Evolutionary conservation across 2,329 filamentous ascomycete genomes (phyloP).

Genomic region (Harringtonia aguacate): DNA sequence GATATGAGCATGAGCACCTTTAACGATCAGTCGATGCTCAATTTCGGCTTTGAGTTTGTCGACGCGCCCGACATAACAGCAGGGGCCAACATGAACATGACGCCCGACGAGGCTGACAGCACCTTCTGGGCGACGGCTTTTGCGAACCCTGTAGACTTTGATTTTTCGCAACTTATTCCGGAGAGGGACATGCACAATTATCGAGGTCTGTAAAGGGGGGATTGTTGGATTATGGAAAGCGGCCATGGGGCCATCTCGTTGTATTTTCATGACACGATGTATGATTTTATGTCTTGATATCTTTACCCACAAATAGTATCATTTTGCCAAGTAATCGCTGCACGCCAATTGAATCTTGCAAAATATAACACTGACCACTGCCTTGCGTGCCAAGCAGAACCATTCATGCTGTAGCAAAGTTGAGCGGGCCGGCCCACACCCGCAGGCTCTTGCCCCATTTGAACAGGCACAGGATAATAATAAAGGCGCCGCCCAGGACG

Average conservation of each 20-base stretch:
- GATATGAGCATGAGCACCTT: no score
- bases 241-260: no score
- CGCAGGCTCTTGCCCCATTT: conserved; percentile 20
- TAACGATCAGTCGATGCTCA: conserved; percentile 11
- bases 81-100: conserved; percentile 9
- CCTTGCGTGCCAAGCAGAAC: no score
- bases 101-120: conserved; percentile 18
- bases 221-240: no score
- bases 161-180: conserved; percentile 20
- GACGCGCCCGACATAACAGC: neutral
- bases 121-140: conserved; percentile 27
- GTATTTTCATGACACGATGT: no score
- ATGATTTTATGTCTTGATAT: no score
- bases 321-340: no score
- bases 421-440: conserved; percentile 20
- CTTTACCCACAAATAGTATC: no score
- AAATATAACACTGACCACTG: no score
- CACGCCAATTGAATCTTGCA: no score
- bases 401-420: conserved; percentile 20
- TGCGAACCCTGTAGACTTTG: conserved; percentile 22
- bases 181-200: conserved; percentile 10
- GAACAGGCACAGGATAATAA: conserved; percentile 16
- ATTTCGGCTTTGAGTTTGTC: conserved; percentile 11
- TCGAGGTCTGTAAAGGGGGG: neutral
- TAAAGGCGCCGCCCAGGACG: conserved; percentile 19